Conservation (phyloP, 108 stramenopile species). For the Skeletonema marinoi region DNA sequence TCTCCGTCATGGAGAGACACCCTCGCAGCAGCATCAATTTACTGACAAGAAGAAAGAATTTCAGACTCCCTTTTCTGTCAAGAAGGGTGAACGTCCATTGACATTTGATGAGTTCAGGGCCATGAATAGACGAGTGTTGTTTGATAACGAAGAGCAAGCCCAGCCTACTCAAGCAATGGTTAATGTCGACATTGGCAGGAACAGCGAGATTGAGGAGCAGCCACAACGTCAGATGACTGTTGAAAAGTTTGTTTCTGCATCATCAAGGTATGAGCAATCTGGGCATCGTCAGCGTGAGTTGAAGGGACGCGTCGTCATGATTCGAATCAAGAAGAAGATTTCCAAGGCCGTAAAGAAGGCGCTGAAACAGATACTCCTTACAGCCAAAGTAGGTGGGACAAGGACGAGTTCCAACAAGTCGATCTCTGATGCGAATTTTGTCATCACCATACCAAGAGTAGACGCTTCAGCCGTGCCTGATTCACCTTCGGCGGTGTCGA, state of each 20-base stretch:
- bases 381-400: too few species aligned
- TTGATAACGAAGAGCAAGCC: slow-evolving; percentile 12
- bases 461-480: neutral
- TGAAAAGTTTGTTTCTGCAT: too few species aligned
- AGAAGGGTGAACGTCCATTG: slow-evolving; percentile 26
- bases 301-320: slow-evolving; percentile 36
- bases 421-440: neutral
- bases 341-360: slow-evolving; percentile 32
- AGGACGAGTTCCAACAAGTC: neutral
- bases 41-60: slow-evolving; percentile 12
- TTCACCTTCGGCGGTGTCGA: slow-evolving; percentile 33
- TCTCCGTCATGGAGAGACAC: neutral
- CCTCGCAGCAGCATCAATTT: neutral
- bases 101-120: slow-evolving; percentile 24
- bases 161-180: too few species aligned
- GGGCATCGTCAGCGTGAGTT: slow-evolving; percentile 17
- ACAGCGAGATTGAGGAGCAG: too few species aligned
- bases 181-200: too few species aligned
- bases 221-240: too few species aligned
- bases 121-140: slow-evolving; percentile 23
- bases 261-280: too few species aligned
- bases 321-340: slow-evolving; percentile 37
- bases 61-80: slow-evolving; percentile 22
- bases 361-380: slow-evolving; percentile 6
- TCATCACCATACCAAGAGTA: neutral